These are phyloP conservation scores for Metschnikowia hibisci DNA, from an alignment of 805 yeast species.

Conservation along the genomic window DNA sequence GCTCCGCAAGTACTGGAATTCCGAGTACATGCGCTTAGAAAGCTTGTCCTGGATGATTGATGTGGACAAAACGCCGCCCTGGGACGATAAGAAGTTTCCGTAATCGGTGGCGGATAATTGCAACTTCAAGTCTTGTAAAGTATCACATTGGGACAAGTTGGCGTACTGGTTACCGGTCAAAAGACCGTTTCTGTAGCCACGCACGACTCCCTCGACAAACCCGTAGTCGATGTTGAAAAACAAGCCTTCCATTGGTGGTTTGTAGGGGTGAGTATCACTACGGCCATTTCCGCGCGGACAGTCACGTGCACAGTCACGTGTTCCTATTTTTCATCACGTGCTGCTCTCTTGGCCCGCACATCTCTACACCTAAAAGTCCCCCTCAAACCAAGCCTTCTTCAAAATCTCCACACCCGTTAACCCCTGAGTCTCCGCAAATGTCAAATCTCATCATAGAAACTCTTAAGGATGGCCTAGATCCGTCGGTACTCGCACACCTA, in stretches of 20 bases:
- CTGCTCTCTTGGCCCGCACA: too few species aligned
- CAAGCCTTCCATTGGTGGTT: conserved; percentile 78
- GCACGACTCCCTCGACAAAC: conserved; percentile 87
- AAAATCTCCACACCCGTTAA: too few species aligned
- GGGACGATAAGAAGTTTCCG: conserved; percentile 82
- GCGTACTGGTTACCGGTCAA: conserved; percentile 75
- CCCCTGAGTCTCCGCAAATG: too few species aligned
- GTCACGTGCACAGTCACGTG: background rate
- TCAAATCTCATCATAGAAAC: conserved; percentile 33
- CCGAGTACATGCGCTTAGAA: conserved; percentile 67
- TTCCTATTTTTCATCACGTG: background rate
- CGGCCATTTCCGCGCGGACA: background rate
- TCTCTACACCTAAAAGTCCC: too few species aligned
- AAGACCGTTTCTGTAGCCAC: conserved; percentile 89
- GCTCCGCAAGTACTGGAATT: conserved; percentile 78
- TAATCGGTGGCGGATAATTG: conserved; percentile 96
- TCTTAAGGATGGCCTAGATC: conserved; percentile 26
- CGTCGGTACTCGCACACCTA: conserved; percentile 19
- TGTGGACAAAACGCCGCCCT: conserved; percentile 80
- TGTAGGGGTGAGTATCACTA: background rate
- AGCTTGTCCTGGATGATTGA: conserved; percentile 80
- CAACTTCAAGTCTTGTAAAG: conserved; percentile 86
- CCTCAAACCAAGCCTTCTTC: background rate
- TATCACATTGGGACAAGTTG: conserved; percentile 93
- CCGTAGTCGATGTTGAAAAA: conserved; percentile 89